A percentile compares a stretch with the other conserved stretches of the same genome.
Conservation (phyloP, 441 rosid genomes). For the Erodium trifolium region DNA sequence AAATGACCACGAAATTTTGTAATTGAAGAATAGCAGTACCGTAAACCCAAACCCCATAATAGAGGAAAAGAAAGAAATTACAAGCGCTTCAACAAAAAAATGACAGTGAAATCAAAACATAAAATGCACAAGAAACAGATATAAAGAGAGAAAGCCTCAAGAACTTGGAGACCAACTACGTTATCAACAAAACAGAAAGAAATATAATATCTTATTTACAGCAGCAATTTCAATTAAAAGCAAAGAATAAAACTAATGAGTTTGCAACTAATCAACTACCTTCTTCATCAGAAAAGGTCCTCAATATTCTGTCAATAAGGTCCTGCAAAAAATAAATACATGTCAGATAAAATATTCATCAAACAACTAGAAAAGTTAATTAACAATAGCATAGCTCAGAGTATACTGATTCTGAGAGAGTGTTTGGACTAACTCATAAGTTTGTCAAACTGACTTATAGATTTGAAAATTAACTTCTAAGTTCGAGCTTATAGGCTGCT, state of each 20-base stretch:
- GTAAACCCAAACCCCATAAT: neutral
- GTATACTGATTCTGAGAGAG: neutral
- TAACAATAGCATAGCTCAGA: neutral
- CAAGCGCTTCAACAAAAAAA: neutral
- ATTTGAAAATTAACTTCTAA: neutral
- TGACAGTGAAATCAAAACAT: neutral
- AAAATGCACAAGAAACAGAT: neutral
- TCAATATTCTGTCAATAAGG: slow-evolving; percentile 74
- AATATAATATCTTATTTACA: neutral
- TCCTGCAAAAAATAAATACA: slow-evolving; percentile 42
- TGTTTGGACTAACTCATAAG: neutral
- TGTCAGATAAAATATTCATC: neutral
- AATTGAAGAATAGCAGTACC: neutral
- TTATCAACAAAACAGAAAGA: neutral
- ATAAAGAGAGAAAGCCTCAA: slow-evolving; percentile 1
- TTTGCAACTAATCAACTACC: slow-evolving; percentile 33
- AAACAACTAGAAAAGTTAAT: neutral
- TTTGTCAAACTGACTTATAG: neutral
- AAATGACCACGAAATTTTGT: neutral
- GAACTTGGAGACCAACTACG: neutral
- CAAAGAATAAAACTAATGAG: neutral
- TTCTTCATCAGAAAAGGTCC: slow-evolving; percentile 60
- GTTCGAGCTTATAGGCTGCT: neutral
- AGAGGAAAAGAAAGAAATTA: too few species aligned
- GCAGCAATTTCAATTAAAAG: neutral